Evolutionary conservation across 306 rosid genomes (phyloP).

Genomic region (Albizia julibrissin): DNA sequence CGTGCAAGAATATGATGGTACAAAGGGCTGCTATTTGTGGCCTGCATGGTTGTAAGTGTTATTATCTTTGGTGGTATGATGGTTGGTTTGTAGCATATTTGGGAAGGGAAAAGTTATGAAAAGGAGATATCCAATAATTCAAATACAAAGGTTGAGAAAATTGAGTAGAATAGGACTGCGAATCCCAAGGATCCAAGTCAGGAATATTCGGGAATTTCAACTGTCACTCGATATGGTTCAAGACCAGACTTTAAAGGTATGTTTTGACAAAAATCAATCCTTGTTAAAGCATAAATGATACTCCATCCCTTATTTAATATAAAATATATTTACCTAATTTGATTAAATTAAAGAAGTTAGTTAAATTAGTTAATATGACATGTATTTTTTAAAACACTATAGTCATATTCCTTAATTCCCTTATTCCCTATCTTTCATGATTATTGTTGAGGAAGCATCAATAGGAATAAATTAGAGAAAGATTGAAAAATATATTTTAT

Average conservation of each 20-base stretch:
- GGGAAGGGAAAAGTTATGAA: constrained; percentile 50
- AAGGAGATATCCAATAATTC: constrained; percentile 30
- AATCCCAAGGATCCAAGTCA: constrained; percentile 38
- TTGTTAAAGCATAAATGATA: constrained; percentile 2
- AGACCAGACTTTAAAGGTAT: constrained; percentile 85
- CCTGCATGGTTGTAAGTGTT: constrained; percentile 71
- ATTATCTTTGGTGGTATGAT: constrained; percentile 80
- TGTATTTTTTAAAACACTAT: too few relatives aligned
- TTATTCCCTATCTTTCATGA: too few relatives aligned
- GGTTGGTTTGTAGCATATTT: constrained; percentile 66
- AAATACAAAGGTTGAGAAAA: constrained; percentile 19
- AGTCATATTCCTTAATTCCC: too few relatives aligned
- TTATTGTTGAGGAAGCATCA: too few relatives aligned
- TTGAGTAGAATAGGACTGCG: constrained; percentile 23
- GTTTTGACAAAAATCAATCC: background rate
- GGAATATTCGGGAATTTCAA: constrained; percentile 34
- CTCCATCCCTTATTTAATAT: background rate
- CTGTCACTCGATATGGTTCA: constrained; percentile 55
- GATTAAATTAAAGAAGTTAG: too few relatives aligned
- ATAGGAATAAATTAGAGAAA: too few relatives aligned
- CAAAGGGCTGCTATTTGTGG: constrained; percentile 67
- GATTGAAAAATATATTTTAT: too few relatives aligned
- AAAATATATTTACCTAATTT: too few relatives aligned
- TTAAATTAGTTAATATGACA: too few relatives aligned
- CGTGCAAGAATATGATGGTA: constrained; percentile 68